Evolutionary conservation across 305 asterid species (phyloP).

Genomic region (Rubia tinctorum): DNA sequence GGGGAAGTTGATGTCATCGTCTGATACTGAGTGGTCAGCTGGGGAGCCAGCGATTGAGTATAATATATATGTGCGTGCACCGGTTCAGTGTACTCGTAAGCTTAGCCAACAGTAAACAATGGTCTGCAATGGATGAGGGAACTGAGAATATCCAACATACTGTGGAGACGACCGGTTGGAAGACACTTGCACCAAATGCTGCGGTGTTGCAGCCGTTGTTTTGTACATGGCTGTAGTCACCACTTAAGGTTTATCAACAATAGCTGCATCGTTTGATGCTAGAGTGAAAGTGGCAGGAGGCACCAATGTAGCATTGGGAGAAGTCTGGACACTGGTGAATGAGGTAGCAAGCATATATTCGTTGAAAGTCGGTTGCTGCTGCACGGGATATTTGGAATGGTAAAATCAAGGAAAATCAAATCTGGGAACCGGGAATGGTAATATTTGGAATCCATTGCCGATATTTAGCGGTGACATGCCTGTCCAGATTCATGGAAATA

Average conservation of each 20-base stretch:
- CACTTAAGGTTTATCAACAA: conserved; percentile 29
- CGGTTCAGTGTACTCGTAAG: conserved; percentile 46
- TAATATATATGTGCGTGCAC: conserved; percentile 50
- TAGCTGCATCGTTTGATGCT: conserved; percentile 39
- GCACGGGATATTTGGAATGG: conserved; percentile 29
- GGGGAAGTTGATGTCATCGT: conserved; percentile 52
- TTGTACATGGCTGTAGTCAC: conserved; percentile 29
- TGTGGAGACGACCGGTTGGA: conserved; percentile 43
- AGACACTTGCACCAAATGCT: conserved; percentile 49
- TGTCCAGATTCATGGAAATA: too few relatives aligned
- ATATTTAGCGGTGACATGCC: too few relatives aligned
- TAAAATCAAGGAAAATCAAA: too few relatives aligned
- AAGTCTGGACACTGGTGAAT: conserved; percentile 24
- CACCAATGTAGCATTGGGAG: conserved; percentile 24
- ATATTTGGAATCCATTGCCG: too few relatives aligned
- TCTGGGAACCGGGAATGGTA: too few relatives aligned
- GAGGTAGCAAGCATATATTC: conserved; percentile 22
- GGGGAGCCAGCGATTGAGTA: conserved; percentile 35
- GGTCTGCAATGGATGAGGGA: conserved; percentile 34
- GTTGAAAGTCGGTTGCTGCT: conserved; percentile 38
- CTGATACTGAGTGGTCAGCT: conserved; percentile 46
- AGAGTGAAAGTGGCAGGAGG: conserved; percentile 28
- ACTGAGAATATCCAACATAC: conserved; percentile 40
- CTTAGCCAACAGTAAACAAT: conserved; percentile 45
- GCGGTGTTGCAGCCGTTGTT: conserved; percentile 22